Conservation (phyloP, 2,329 filamentous ascomycete species). For the Aspergillus bombycis region DNA sequence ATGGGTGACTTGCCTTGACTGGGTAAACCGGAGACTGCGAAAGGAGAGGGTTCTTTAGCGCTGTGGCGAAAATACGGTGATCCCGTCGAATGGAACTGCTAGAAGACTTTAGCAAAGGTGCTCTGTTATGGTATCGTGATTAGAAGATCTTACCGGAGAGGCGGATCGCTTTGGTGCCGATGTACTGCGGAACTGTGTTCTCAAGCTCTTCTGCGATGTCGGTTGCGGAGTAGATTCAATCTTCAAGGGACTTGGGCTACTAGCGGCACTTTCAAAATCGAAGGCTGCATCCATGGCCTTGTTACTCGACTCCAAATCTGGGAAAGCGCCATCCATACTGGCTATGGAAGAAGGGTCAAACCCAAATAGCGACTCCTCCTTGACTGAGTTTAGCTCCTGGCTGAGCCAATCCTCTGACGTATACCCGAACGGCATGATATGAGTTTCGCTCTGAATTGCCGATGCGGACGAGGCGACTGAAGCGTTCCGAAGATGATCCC, state of each 20-base stretch:
- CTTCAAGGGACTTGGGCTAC: constrained; percentile 48
- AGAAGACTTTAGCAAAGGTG: not conserved
- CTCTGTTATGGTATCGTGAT: too few relatives aligned
- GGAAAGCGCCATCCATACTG: constrained; percentile 36
- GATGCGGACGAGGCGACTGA: constrained; percentile 47
- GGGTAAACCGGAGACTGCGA: constrained; percentile 34
- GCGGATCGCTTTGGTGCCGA: constrained; percentile 28
- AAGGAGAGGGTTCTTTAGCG: constrained; percentile 42
- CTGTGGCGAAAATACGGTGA: constrained; percentile 39
- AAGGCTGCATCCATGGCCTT: constrained; percentile 53
- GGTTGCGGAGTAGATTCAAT: constrained; percentile 28
- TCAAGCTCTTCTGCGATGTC: constrained; percentile 28
- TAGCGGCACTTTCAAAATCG: constrained; percentile 53
- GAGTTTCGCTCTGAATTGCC: constrained; percentile 41
- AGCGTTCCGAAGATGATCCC: constrained; percentile 43
- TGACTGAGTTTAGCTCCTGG: constrained; percentile 38
- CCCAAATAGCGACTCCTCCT: constrained; percentile 45
- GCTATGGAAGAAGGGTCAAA: constrained; percentile 37
- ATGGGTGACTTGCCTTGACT: constrained; percentile 37
- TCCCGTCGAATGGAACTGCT: constrained; percentile 27
- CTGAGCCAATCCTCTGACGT: constrained; percentile 42
- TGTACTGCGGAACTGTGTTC: constrained; percentile 32
- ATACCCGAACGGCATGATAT: constrained; percentile 39
- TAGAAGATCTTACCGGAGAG: constrained; percentile 32
- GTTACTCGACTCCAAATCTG: constrained; percentile 50